These are phyloP conservation scores for Hanseniaspora hatyaiensis DNA, from an alignment of 805 yeast genomes.

Conservation along the genomic window DNA sequence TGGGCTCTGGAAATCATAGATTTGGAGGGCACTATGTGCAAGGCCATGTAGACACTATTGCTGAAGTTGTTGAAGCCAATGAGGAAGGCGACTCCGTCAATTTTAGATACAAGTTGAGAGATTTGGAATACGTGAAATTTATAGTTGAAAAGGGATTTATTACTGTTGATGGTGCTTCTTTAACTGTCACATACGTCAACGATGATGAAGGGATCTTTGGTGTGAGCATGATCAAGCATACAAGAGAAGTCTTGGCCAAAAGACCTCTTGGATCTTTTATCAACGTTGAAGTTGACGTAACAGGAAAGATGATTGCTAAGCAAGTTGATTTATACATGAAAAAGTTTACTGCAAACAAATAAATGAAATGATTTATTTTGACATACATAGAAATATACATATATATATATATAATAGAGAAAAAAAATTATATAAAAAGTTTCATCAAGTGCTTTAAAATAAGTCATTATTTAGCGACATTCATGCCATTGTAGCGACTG, in stretches of 20 bases:
- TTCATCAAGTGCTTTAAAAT: too few species aligned
- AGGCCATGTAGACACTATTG: slow-evolving; percentile 91
- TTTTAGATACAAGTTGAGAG: slow-evolving; percentile 62
- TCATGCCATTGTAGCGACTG: too few species aligned
- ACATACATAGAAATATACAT: not conserved
- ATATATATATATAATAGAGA: slow-evolving; percentile 9
- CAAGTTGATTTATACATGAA: slow-evolving; percentile 56
- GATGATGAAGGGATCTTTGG: slow-evolving; percentile 46
- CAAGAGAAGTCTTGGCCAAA: slow-evolving; percentile 62
- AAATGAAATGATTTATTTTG: too few species aligned
- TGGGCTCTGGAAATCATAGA: slow-evolving; percentile 55
- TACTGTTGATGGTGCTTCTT: slow-evolving; percentile 82
- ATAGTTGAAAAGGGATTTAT: slow-evolving; percentile 94
- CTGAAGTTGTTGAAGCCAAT: slow-evolving; percentile 41
- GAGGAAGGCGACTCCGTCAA: slow-evolving; percentile 69
- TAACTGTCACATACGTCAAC: slow-evolving; percentile 76
- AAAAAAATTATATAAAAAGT: too few species aligned
- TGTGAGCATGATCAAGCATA: slow-evolving; percentile 84
- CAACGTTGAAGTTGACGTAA: slow-evolving; percentile 87
- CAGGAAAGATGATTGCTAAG: slow-evolving; percentile 82
- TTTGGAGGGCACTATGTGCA: slow-evolving; percentile 97
- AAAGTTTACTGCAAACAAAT: slow-evolving; percentile 39
- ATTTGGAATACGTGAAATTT: slow-evolving; percentile 46
- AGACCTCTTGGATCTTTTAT: slow-evolving; percentile 55
- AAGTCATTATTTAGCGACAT: too few species aligned